These are phyloP conservation scores for Pleurotus giganteus DNA, from an alignment of 768 basidiomycete species.

Conservation along the genomic window DNA sequence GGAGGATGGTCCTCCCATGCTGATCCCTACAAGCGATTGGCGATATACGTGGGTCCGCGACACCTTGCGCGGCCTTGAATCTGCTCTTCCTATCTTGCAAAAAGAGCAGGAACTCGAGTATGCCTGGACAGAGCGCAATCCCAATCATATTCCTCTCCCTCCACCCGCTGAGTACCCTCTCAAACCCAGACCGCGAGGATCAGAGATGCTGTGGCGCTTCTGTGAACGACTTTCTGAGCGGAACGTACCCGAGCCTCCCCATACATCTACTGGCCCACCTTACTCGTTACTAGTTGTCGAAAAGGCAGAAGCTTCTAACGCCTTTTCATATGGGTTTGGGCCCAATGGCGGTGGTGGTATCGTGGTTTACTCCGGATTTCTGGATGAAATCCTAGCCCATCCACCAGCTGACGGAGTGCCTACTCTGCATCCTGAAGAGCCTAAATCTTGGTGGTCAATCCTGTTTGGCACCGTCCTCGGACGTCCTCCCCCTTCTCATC, in stretches of 20 bases:
- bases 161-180: constrained; percentile 83
- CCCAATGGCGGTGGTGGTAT: constrained; percentile 90
- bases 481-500: constrained; percentile 31
- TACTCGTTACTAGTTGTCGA: constrained; percentile 91
- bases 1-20: constrained; percentile 53
- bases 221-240: constrained; percentile 49
- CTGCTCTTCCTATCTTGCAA: constrained; percentile 65
- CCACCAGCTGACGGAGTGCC: constrained; percentile 23
- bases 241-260: constrained; percentile 41
- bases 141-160: constrained; percentile 60
- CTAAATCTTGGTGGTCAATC: constrained; percentile 44
- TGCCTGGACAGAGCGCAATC: constrained; percentile 52
- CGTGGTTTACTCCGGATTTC: constrained; percentile 91
- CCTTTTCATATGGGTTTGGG: constrained; percentile 95
- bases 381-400: constrained; percentile 78
- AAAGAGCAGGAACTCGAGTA: constrained; percentile 53
- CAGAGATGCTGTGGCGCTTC: constrained; percentile 63
- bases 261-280: constrained; percentile 74
- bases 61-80: constrained; percentile 76
- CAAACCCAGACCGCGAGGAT: constrained; percentile 77
- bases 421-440: constrained; percentile 16
- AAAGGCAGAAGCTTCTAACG: constrained; percentile 79
- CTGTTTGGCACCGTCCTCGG: constrained; percentile 47
- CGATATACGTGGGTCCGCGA: constrained; percentile 83
- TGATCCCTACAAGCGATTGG: constrained; percentile 83